phyloP scores from a whole-genome alignment of 2,329 filamentous ascomycete genomes.

The Hypoxylon sp. region DNA sequence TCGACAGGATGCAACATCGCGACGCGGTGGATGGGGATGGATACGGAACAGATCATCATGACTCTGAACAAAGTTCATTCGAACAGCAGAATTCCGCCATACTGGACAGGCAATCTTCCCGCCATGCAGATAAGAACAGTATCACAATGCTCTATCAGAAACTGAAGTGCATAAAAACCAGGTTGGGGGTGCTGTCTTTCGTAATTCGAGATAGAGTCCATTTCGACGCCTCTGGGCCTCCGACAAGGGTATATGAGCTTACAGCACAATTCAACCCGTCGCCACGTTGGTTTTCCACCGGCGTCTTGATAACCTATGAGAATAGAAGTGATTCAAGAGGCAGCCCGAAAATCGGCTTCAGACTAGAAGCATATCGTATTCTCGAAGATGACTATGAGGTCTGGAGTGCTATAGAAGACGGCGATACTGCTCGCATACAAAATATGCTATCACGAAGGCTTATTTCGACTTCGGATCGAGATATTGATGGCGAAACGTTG shows the following conservation, averaged over 20 bases:
- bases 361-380: slow-evolving; percentile 22
- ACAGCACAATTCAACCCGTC: slow-evolving; percentile 32
- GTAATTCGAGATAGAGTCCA: slow-evolving; percentile 12
- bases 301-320: slow-evolving; percentile 35
- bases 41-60: neutral
- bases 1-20: slow-evolving; percentile 25
- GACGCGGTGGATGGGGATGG: no score
- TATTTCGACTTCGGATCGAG: slow-evolving; percentile 31
- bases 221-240: slow-evolving; percentile 10
- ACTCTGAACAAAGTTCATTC: neutral
- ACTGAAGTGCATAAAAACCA: neutral
- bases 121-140: slow-evolving; percentile 5
- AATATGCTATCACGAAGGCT: slow-evolving; percentile 30
- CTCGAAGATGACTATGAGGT: slow-evolving; percentile 20
- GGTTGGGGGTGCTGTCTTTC: slow-evolving; percentile 14
- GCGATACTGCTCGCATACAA: slow-evolving; percentile 10
- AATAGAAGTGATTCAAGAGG: slow-evolving; percentile 33
- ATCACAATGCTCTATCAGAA: slow-evolving; percentile 6
- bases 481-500: neutral
- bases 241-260: slow-evolving; percentile 24
- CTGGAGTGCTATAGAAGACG: neutral
- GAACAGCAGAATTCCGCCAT: neutral
- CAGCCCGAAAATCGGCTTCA: slow-evolving; percentile 10
- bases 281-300: slow-evolving; percentile 32
- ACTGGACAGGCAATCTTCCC: neutral